Evolutionary conservation across 306 rosid genomes (phyloP).

Genomic region (Vigna unguiculata): DNA sequence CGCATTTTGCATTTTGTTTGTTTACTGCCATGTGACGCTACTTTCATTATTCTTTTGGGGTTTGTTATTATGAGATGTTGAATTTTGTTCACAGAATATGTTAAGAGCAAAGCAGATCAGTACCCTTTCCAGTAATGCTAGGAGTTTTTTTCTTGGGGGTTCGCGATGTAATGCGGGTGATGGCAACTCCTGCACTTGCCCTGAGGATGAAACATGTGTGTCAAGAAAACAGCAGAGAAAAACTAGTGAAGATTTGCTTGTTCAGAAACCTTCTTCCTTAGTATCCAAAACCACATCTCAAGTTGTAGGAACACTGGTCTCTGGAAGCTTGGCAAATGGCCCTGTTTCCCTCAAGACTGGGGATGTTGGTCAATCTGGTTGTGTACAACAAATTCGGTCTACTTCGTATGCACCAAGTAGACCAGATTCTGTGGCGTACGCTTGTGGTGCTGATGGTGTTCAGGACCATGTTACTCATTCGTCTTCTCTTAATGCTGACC

Average conservation of each 20-base stretch:
- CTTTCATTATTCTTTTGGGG: constrained; percentile 1
- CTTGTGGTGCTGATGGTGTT: constrained; percentile 51
- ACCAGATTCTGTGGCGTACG: constrained; percentile 62
- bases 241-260: constrained; percentile 52
- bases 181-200: constrained; percentile 79
- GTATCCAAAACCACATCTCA: constrained; percentile 54
- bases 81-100: constrained; percentile 60
- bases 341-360: constrained; percentile 51
- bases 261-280: constrained; percentile 60
- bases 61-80: constrained; percentile 29
- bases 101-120: constrained; percentile 82
- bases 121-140: constrained; percentile 77
- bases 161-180: constrained; percentile 72
- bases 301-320: constrained; percentile 55
- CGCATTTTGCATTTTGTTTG: constrained; percentile 12
- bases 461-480: constrained; percentile 48
- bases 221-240: constrained; percentile 61
- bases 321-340: constrained; percentile 54
- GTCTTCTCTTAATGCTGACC: constrained; percentile 60
- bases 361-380: constrained; percentile 48
- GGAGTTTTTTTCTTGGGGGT: constrained; percentile 77
- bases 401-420: constrained; percentile 51
- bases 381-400: constrained; percentile 48
- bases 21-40: constrained; percentile 10
- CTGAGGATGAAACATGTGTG: constrained; percentile 82